Evolutionary conservation across 257 asterid genomes (phyloP), one percentile per base, ranked within the genome.

Genomic region (Linderniella brevidens): DNA sequence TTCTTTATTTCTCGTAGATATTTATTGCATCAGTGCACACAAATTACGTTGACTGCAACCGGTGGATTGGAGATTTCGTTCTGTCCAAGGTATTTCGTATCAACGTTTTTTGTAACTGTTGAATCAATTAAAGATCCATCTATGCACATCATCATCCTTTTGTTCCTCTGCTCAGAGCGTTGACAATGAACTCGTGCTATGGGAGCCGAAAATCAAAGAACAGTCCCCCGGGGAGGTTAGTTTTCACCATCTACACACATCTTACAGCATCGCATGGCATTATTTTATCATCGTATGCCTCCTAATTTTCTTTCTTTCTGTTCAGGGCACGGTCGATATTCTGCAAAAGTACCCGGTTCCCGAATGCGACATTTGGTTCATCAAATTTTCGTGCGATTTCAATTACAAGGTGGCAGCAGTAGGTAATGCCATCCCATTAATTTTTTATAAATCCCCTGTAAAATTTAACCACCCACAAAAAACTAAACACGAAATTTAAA

Each of bases 291-390:
- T 11, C 47, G 54, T 38, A 59, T 65, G 46, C 25, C 20, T 3
- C 32, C 32, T 6, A 25, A 25, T 25, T 3, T 49, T 60, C 60
- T 45, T 66, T 60, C 52, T 57, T 48, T 16, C n/a, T n/a, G n/a
- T 70, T 58, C 73, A 88, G 98, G 98, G 98, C 48, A 74, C 94
- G 32, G 77, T 70, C 58, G 98, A 90, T 66, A 55, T 90, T 68
- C 98, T 90, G 56, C 96, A 90, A 63, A 90, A 78, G 63, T 90
- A 85, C 63, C 96, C 98, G 9, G 96, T 85, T 61, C 97, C 97
- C 0, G 97, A 88, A 45, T 83, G 93, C 57, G 97, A 88, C 65
- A 88, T 88, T 52, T 88, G 97, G 97, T 88, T 88, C 61, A 84
- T 88, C 75, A 88, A 87, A 68, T 84, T 83, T 60, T 88, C 98